Base-by-base conservation (phyloP, 371 early-diverging fungal genomes). In the Mucor lusitanicus region DNA sequence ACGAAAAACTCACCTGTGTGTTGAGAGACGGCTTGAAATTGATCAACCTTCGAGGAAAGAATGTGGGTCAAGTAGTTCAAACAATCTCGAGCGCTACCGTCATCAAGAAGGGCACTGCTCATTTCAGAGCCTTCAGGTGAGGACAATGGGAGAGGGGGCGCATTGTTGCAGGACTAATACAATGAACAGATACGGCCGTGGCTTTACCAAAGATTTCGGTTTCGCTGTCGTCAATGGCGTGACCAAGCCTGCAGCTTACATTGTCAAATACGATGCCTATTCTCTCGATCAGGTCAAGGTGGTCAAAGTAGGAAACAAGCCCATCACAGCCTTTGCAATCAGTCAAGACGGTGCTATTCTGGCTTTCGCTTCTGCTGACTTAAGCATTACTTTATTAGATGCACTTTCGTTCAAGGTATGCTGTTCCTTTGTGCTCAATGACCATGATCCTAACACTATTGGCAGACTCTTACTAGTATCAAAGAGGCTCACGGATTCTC, bases 401-500 rank as follows among this genome's bases (percentile, higher is more conserved):
- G 78, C 88, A 8, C 73, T 70, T 50, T 72, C 84, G 7, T 67
- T 91, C 37, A 73, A 80, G 54, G 86, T 88, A 76, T 28, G 37
- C 19, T 19, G 58, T 35, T 40, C 19, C 27, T 13, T 0, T 21
- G 9, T 19, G 6, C 3, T 17, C 8, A 21, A 21, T 46, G 7
- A 19, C 11, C n/a, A n/a, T 19, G 19, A 8, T 19, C 2, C 35
- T 30, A 37, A 13, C 27, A 21, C 53, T 30, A 0, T 48, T 8
- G 8, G 17, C 56, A 78, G 81, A 63, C 57, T 0, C 64, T 90
- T 37, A 42, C 82, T 64, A 79, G 77, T 0, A 68, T 89, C 21
- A 83, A 84, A 46, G 79, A 83, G 17, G 88, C 88, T 0, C 92
- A 92, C 48, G 73, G 77, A 8, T 86, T 92, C 46, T 84, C 91